Percentiles rank a stretch among this genome's conserved stretches.
phyloP scores from a whole-genome alignment of 1,284 basidiomycete genomes.

The Ganoderma resinaceum region DNA sequence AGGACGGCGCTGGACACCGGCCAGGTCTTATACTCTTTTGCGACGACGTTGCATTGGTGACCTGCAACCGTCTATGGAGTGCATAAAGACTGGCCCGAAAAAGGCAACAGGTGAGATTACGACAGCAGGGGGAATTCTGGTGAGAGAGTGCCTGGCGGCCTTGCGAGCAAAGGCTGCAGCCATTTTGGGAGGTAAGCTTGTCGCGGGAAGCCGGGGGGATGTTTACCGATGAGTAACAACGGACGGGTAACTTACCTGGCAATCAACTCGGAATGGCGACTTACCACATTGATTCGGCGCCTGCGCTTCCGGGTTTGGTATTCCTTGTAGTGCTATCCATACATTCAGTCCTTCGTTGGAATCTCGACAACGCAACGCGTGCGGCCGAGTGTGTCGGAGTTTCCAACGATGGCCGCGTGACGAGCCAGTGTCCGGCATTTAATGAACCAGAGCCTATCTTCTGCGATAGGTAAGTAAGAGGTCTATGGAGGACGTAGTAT shows the following conservation, averaged over 20 bases:
- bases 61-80: background rate
- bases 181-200: slow-evolving; percentile 13
- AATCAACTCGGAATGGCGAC: background rate
- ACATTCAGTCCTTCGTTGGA: slow-evolving; percentile 5
- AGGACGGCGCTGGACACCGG: background rate
- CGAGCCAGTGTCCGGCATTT: background rate
- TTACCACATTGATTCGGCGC: slow-evolving; percentile 11
- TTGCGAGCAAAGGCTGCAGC: background rate
- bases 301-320: slow-evolving; percentile 3
- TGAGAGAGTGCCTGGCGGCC: slow-evolving; percentile 4
- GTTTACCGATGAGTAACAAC: background rate
- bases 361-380: background rate
- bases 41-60: slow-evolving; percentile 11
- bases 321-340: slow-evolving; percentile 10
- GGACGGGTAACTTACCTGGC: background rate
- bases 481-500: background rate
- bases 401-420: background rate
- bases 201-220: slow-evolving; percentile 6
- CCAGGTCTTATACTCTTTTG: slow-evolving; percentile 16
- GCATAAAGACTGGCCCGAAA: slow-evolving; percentile 15
- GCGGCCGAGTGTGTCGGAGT: background rate
- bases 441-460: background rate
- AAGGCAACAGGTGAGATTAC: slow-evolving; percentile 4
- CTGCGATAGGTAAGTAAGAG: background rate
- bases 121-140: background rate